A percentile compares a stretch with the other conserved stretches of the same genome.
phyloP scores from a whole-genome alignment of 768 basidiomycete genomes.

The Boletellus ananas region DNA sequence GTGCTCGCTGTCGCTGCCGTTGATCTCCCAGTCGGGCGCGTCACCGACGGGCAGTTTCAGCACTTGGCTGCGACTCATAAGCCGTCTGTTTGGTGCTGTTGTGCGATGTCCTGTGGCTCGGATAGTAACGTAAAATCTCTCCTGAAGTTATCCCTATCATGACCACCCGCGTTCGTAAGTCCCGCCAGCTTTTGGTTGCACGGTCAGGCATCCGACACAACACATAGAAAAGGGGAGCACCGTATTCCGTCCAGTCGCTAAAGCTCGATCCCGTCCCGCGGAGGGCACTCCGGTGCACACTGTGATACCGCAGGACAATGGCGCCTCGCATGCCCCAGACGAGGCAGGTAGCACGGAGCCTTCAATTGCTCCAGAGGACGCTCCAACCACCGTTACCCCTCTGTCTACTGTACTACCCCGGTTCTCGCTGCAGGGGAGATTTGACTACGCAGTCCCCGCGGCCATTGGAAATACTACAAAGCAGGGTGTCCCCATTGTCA shows the following conservation, averaged over 20 bases:
- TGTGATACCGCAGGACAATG: conserved; percentile 14
- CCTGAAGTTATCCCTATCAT: conserved; percentile 21
- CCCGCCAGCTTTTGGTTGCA: conserved; percentile 2
- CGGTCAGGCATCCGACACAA: background rate
- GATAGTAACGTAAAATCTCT: conserved; percentile 5
- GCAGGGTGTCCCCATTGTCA: conserved; percentile 15
- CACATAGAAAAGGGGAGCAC: conserved; percentile 64
- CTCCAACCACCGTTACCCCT: background rate
- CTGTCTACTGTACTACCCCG: conserved; percentile 6
- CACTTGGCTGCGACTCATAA: conserved; percentile 28
- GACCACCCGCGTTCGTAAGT: conserved; percentile 62
- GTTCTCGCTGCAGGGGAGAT: conserved; percentile 5
- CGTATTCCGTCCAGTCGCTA: conserved; percentile 65
- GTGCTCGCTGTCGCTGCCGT: conserved; percentile 40
- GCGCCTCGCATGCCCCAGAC: conserved; percentile 4
- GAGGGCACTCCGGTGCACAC: conserved; percentile 17
- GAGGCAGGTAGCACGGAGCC: conserved; percentile 4
- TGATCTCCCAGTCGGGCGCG: conserved; percentile 58
- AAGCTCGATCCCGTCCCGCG: conserved; percentile 45
- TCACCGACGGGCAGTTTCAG: conserved; percentile 52
- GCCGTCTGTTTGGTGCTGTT: conserved; percentile 28
- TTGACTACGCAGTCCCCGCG: conserved; percentile 1
- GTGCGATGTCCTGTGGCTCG: conserved; percentile 2
- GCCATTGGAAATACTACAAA: conserved; percentile 2
- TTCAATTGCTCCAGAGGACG: background rate